A percentile compares a stretch with the other conserved stretches of the same genome.
Conservation (phyloP, 192 early-diverging fungal genomes). For the Entomortierella parvispora region DNA sequence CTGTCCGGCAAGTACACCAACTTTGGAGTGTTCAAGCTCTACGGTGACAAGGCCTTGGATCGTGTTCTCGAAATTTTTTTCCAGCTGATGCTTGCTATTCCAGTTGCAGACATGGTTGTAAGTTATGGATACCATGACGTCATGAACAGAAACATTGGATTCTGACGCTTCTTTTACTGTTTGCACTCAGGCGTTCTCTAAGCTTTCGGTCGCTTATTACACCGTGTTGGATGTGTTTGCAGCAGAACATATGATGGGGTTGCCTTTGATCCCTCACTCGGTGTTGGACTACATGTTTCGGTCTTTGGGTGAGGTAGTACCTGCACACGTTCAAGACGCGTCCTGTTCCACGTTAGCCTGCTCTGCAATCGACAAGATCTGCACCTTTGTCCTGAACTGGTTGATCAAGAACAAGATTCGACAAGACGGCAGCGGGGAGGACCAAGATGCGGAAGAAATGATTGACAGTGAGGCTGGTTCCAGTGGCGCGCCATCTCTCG, state of each 20-base stretch:
- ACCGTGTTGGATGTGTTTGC: constrained; percentile 76
- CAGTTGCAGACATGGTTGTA: constrained; percentile 80
- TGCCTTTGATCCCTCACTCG: constrained; percentile 64
- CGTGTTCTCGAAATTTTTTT: constrained; percentile 72
- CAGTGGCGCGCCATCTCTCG: no score
- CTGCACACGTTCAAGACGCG: constrained; percentile 27
- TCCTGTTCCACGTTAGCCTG: constrained; percentile 67
- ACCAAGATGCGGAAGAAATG: constrained; percentile 17
- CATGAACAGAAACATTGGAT: neutral
- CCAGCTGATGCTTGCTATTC: constrained; percentile 76
- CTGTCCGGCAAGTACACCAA: constrained; percentile 86
- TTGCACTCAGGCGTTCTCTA: constrained; percentile 62
- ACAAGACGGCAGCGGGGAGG: neutral
- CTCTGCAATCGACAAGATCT: constrained; percentile 76
- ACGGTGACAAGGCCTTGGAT: constrained; percentile 82
- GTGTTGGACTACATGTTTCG: constrained; percentile 77
- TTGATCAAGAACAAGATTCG: constrained; percentile 44
- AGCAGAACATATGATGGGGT: constrained; percentile 67
- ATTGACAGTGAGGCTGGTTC: neutral
- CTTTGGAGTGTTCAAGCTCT: constrained; percentile 90
- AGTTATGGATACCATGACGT: constrained; percentile 3
- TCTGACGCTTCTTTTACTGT: neutral
- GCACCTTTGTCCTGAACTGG: constrained; percentile 70
- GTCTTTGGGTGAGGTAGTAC: constrained; percentile 74
- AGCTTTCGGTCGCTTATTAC: constrained; percentile 68